Percentiles rank a stretch among this genome's conserved stretches.
These are phyloP conservation scores for Paramecium pentaurelia DNA, from an alignment of 73 alveolate species.

Conservation along the genomic window DNA sequence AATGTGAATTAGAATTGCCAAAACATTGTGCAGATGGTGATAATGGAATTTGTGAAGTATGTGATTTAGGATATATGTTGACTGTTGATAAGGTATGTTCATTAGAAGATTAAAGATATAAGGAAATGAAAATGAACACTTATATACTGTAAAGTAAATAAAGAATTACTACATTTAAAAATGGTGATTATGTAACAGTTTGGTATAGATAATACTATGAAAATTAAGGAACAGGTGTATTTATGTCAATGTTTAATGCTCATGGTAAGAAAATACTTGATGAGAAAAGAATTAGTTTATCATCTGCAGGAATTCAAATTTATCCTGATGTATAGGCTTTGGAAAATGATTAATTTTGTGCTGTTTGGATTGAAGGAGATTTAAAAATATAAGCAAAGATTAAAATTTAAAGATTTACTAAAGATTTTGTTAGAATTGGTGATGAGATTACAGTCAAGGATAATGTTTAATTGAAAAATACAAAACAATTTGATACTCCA, in stretches of 20 bases:
- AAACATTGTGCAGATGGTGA: not conserved
- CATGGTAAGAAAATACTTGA: not conserved
- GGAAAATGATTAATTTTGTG: not conserved
- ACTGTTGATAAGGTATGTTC: not conserved
- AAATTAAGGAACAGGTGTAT: slow-evolving; percentile 2
- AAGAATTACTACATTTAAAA: not conserved
- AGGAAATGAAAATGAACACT: not conserved
- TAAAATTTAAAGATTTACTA: not conserved
- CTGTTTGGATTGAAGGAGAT: slow-evolving; percentile 1
- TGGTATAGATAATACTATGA: not conserved
- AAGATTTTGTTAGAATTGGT: not conserved
- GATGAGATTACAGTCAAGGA: not conserved
- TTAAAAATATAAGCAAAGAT: not conserved
- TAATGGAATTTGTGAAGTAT: not conserved
- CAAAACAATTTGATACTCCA: not conserved
- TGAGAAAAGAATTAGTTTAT: not conserved
- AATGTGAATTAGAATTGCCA: not conserved
- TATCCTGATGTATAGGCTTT: not conserved
- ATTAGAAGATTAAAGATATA: not conserved
- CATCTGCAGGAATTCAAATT: not conserved
- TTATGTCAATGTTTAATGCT: not conserved
- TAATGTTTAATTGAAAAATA: not conserved
- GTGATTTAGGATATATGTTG: not conserved
- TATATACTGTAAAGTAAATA: not conserved
- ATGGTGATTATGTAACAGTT: not conserved